Conservation (phyloP, 305 asterid species). For the Andrographis paniculata region DNA sequence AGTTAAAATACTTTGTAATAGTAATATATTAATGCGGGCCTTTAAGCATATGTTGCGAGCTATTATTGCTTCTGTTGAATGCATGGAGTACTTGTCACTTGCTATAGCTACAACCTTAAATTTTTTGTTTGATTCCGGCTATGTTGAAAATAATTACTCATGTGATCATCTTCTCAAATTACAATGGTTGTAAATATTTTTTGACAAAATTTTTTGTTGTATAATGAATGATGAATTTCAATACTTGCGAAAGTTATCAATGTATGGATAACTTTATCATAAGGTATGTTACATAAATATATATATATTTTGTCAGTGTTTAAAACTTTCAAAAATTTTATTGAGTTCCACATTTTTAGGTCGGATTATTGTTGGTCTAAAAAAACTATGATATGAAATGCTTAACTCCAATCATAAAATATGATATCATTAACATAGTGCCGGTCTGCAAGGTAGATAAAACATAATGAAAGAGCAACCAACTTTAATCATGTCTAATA, state of each 20-base stretch:
- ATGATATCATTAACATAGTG: slow-evolving; percentile 80
- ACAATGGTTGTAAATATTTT: slow-evolving; percentile 62
- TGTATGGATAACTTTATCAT: slow-evolving; percentile 91
- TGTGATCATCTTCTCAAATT: slow-evolving; percentile 48
- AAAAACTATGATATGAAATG: slow-evolving; percentile 87
- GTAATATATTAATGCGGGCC: slow-evolving; percentile 96
- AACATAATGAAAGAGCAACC: slow-evolving; percentile 4
- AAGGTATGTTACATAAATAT: slow-evolving; percentile 50
- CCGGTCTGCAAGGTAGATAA: slow-evolving; percentile 81
- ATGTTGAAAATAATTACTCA: slow-evolving; percentile 27
- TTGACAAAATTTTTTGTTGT: slow-evolving; percentile 78
- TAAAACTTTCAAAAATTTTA: slow-evolving; percentile 19
- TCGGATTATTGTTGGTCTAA: slow-evolving; percentile 84
- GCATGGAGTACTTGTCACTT: slow-evolving; percentile 48
- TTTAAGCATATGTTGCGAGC: slow-evolving; percentile 86
- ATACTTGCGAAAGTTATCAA: slow-evolving; percentile 68
- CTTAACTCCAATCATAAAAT: slow-evolving; percentile 61
- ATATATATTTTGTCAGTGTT: slow-evolving; percentile 15
- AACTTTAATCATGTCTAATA: slow-evolving; percentile 9
- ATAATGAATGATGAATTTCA: slow-evolving; percentile 62
- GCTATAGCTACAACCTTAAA: slow-evolving; percentile 77
- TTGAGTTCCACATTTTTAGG: slow-evolving; percentile 39
- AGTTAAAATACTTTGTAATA: slow-evolving; percentile 16
- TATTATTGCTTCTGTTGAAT: slow-evolving; percentile 79
- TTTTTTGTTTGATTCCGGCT: slow-evolving; percentile 72